Conservation (phyloP, 495 filamentous ascomycete species). For the Lasiosphaeria hispida region DNA sequence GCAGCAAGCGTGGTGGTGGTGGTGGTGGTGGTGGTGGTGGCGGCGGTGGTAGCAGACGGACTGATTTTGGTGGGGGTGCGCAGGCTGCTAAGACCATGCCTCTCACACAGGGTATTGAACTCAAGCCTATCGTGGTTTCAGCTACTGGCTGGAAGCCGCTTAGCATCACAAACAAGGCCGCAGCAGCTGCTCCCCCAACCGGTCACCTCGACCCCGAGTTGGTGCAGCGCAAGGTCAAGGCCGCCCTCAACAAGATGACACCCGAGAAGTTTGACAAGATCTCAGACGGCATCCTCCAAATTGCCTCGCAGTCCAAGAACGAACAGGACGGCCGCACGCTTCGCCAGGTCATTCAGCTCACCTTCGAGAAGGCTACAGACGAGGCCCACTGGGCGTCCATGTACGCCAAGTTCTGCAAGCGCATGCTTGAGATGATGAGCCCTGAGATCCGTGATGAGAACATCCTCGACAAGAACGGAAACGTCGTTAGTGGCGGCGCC, state of each 20-base stretch:
- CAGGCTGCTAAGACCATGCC: constrained; percentile 80
- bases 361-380: constrained; percentile 98
- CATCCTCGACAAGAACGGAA: constrained; percentile 79
- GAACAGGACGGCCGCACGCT: constrained; percentile 92
- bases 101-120: constrained; percentile 72
- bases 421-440: constrained; percentile 95
- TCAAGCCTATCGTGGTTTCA: constrained; percentile 74
- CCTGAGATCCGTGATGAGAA: constrained; percentile 91
- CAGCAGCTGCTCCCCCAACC: constrained; percentile 36
- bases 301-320: constrained; percentile 91
- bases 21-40: constrained; percentile 28
- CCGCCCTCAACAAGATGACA: constrained; percentile 98
- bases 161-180: constrained; percentile 52
- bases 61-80: constrained; percentile 52
- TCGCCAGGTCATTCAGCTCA: constrained; percentile 96
- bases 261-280: constrained; percentile 99
- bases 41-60: constrained; percentile 54
- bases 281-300: constrained; percentile 84
- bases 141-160: constrained; percentile 86
- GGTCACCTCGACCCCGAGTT: constrained; percentile 80
- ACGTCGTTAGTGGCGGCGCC: constrained; percentile 84
- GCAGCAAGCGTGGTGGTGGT: constrained; percentile 52
- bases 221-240: constrained; percentile 99
- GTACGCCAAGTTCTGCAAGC: constrained; percentile 98
- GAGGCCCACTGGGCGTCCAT: constrained; percentile 98